phyloP scores from a whole-genome alignment of 1,284 basidiomycete species.

The Flammula alnicola region DNA sequence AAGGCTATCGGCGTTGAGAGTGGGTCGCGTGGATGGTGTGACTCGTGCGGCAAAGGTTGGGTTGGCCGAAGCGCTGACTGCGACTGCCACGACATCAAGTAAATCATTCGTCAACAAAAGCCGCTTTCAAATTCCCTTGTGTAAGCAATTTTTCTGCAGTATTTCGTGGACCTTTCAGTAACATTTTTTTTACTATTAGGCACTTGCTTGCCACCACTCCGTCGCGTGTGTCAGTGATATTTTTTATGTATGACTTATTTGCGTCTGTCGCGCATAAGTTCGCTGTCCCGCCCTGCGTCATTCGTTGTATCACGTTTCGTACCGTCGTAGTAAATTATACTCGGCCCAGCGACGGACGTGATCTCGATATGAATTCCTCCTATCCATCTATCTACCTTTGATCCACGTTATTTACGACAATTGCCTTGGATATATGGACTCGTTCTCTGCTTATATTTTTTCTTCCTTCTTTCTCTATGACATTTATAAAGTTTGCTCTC shows the following conservation, averaged over 20 bases:
- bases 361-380: slow-evolving; percentile 49
- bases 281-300: slow-evolving; percentile 53
- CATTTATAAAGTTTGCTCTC: slow-evolving; percentile 1
- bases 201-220: slow-evolving; percentile 32
- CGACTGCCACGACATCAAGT: slow-evolving; percentile 72
- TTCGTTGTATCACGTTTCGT: slow-evolving; percentile 65
- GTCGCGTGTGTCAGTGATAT: slow-evolving; percentile 31
- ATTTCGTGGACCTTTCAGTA: not conserved
- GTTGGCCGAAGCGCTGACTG: slow-evolving; percentile 61
- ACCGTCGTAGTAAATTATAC: slow-evolving; percentile 51
- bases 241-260: slow-evolving; percentile 34
- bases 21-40: slow-evolving; percentile 70
- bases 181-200: slow-evolving; percentile 17
- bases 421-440: slow-evolving; percentile 14
- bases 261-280: slow-evolving; percentile 36
- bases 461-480: slow-evolving; percentile 2
- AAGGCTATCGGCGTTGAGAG: slow-evolving; percentile 65
- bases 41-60: slow-evolving; percentile 73
- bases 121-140: slow-evolving; percentile 17
- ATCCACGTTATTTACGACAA: slow-evolving; percentile 17
- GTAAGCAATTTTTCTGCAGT: slow-evolving; percentile 16
- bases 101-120: slow-evolving; percentile 28
- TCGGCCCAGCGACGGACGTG: slow-evolving; percentile 65
- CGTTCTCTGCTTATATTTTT: slow-evolving; percentile 5
- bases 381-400: slow-evolving; percentile 7